These are phyloP conservation scores for Vigna trinervia DNA, from an alignment of 306 rosid genomes.

Conservation along the genomic window DNA sequence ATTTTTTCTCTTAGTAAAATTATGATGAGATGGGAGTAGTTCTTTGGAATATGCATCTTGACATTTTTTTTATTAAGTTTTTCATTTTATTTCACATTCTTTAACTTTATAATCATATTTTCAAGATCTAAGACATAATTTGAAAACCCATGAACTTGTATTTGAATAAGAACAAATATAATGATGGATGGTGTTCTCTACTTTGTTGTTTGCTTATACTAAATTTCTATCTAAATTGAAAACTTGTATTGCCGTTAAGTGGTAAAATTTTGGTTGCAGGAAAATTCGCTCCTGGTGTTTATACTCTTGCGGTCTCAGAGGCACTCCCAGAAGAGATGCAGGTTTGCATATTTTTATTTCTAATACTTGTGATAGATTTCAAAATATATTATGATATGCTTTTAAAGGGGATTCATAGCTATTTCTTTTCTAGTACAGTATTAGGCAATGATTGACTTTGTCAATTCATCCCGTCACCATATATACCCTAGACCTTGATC, in stretches of 20 bases:
- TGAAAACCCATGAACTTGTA: not conserved
- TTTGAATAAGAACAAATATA: not conserved
- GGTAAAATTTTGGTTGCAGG: conserved; percentile 56
- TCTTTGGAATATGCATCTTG: conserved; percentile 1
- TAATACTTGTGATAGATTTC: conserved; percentile 10
- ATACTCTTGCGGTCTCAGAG: conserved; percentile 98
- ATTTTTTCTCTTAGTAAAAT: not conserved
- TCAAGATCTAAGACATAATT: not conserved
- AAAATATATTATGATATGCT: conserved; percentile 13
- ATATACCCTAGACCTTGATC: too few species aligned
- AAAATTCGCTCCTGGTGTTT: conserved; percentile 84
- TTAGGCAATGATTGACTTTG: too few species aligned
- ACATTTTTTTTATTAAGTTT: not conserved
- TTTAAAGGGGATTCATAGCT: conserved; percentile 2
- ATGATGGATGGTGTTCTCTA: not conserved
- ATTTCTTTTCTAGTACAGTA: not conserved
- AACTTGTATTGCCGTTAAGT: conserved; percentile 3
- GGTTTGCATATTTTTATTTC: conserved; percentile 55
- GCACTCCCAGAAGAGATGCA: conserved; percentile 93
- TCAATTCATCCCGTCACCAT: too few species aligned
- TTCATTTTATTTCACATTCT: not conserved
- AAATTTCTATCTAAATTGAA: conserved; percentile 14
- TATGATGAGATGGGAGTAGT: not conserved
- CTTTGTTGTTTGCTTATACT: not conserved
- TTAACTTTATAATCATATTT: not conserved